These are phyloP conservation scores for Thermochaetoides thermophila DNA, from an alignment of 495 filamentous ascomycete species.

Conservation along the genomic window DNA sequence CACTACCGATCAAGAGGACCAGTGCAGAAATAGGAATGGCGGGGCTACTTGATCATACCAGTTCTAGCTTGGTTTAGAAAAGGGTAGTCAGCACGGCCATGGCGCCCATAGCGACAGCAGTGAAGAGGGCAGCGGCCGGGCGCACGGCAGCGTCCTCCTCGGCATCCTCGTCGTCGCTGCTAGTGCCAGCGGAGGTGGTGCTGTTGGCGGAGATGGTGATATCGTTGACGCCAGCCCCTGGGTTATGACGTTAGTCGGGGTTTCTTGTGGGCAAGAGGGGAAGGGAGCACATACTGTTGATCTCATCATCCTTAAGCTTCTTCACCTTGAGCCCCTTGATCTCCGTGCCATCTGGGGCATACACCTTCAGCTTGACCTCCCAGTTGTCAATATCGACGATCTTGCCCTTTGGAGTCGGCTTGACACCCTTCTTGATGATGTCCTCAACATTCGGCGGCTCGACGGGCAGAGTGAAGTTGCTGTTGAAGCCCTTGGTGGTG, in stretches of 20 bases:
- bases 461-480: constrained; percentile 59
- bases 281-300: constrained; percentile 20
- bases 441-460: constrained; percentile 27
- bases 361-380: constrained; percentile 24
- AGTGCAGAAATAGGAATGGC: too few species aligned
- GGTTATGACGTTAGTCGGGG: too few species aligned
- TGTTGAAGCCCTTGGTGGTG: constrained; percentile 45
- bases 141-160: constrained; percentile 7
- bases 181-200: constrained; percentile 1
- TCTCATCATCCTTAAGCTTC: constrained; percentile 24
- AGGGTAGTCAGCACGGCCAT: constrained; percentile 13
- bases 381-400: constrained; percentile 28
- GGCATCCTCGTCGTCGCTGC: constrained; percentile 5
- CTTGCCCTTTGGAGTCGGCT: constrained; percentile 24
- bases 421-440: constrained; percentile 42
- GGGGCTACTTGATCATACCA: too few species aligned
- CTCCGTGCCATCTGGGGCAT: constrained; percentile 23
- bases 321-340: constrained; percentile 26
- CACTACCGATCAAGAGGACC: too few species aligned
- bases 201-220: neutral
- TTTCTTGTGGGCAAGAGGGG: neutral
- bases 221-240: too few species aligned
- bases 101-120: constrained; percentile 12
- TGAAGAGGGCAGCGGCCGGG: constrained; percentile 3
- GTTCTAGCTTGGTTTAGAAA: too few species aligned